Evolutionary conservation across 768 basidiomycete genomes (phyloP), one percentile per base, ranked within the genome.

Genomic region (Crepidotus variabilis): DNA sequence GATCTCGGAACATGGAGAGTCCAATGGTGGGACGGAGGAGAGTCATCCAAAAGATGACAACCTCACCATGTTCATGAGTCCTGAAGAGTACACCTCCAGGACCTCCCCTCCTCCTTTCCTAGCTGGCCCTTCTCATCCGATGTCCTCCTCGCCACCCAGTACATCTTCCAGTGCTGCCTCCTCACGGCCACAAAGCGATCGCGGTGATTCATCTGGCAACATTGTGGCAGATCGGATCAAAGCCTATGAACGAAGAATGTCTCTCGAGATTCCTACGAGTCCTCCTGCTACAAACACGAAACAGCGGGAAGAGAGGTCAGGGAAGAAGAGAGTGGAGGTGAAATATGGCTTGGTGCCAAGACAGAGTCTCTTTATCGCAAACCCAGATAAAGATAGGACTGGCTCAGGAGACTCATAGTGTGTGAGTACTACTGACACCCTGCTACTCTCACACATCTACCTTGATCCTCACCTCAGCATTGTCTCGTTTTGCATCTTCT

Each of bases 341-440:
- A 76, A 80, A 23, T 92, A 91, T 66, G 88, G 88, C 11, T 76
- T 91, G 33, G 84, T 78, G 34, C 82, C 83, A 21, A 78, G 80
- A 57, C 71, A 81, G 18, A 82, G 82, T 59, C 74, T 92, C 28
- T 92, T 82, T 61, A 77, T 92, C 51, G 87, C 87, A 21, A 92
- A 92, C 69, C 89, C 90, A 16, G 85, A 87, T 63, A 63, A 72
- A 46, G 36, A 39, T 21, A 22, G 47, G 22, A 18, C 32, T 43
- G 56, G 18, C 28, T 54, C 47, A 2, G 47, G 39, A 32, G 47
- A 46, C 7, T 57, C 52, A 7, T 57, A 43, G 39, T 5, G n/a
- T n/a, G n/a, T n/a, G n/a, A n/a, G n/a, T n/a, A n/a, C n/a, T n/a
- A n/a, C n/a, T n/a, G n/a, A n/a, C n/a, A n/a, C n/a, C n/a, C n/a